Conservation (phyloP, 352 stramenopile species). For the Globisporangium abappressorium region DNA sequence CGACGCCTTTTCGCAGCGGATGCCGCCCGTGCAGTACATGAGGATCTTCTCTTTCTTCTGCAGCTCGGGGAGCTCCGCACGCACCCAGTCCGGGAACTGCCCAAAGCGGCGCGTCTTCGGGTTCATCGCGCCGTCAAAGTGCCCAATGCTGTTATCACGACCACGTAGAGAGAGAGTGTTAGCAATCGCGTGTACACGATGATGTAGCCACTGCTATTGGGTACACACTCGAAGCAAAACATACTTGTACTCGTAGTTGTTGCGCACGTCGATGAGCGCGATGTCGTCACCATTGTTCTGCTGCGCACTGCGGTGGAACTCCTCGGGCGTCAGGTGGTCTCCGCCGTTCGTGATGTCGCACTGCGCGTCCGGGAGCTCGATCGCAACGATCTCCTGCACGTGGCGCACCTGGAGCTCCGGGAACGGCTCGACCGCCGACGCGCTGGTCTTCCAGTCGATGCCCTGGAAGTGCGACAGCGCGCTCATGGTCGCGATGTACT, state of each 20-base stretch:
- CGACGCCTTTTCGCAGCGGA: conserved; percentile 84
- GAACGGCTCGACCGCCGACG: conserved; percentile 47
- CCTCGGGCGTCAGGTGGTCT: conserved; percentile 52
- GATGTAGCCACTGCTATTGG: background rate
- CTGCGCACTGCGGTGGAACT: conserved; percentile 50
- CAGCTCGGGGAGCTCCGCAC: conserved; percentile 46
- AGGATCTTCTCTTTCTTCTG: conserved; percentile 73
- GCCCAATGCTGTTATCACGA: conserved; percentile 42
- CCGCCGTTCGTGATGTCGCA: conserved; percentile 49
- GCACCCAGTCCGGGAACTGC: conserved; percentile 72
- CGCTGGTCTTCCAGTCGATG: conserved; percentile 88
- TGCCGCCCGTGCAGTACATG: conserved; percentile 87
- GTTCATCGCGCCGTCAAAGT: conserved; percentile 73
- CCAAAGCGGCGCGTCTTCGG: conserved; percentile 79
- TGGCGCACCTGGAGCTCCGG: conserved; percentile 64
- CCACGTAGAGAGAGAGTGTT: background rate
- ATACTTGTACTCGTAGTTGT: conserved; percentile 80
- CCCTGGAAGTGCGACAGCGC: conserved; percentile 23
- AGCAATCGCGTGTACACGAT: background rate
- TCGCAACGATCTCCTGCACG: conserved; percentile 70
- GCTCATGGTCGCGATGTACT: conserved; percentile 67
- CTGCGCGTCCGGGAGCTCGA: conserved; percentile 54
- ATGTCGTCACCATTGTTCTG: conserved; percentile 21
- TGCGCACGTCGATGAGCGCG: conserved; percentile 73
- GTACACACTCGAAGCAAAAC: conserved; percentile 4